phyloP scores from a whole-genome alignment of 768 basidiomycete genomes.

The Amanita fuliginea region DNA sequence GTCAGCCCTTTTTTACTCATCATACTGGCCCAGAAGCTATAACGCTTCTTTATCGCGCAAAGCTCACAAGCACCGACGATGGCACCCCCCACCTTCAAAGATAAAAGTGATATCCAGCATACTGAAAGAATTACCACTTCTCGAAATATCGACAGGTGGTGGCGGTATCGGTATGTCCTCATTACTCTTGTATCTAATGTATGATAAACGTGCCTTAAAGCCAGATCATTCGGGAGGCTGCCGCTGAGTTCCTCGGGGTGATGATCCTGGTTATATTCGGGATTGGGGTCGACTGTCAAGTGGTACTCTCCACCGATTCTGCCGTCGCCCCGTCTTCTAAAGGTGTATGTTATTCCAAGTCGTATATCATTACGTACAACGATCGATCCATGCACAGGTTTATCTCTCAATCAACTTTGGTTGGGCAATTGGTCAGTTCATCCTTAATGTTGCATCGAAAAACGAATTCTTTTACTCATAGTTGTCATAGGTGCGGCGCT shows the following conservation, averaged over 20 bases:
- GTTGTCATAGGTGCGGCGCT: constrained; percentile 25
- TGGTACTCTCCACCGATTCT: constrained; percentile 28
- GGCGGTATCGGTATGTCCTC: constrained; percentile 17
- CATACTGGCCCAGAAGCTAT: background rate
- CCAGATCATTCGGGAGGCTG: constrained; percentile 23
- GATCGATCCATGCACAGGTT: constrained; percentile 14
- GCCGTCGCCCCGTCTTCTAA: constrained; percentile 28
- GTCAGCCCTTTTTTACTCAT: background rate
- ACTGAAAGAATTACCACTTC: background rate
- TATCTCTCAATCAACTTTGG: constrained; percentile 32
- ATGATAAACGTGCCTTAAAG: background rate
- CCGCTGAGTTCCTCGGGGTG: constrained; percentile 44
- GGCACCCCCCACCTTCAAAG: background rate
- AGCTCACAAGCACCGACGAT: background rate
- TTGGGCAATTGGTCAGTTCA: constrained; percentile 28
- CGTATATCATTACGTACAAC: background rate
- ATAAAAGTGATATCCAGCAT: background rate
- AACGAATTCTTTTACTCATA: background rate
- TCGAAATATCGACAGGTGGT: constrained; percentile 14
- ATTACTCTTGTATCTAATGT: background rate
- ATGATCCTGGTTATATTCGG: constrained; percentile 46
- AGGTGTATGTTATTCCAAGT: constrained; percentile 28
- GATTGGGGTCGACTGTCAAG: constrained; percentile 37
- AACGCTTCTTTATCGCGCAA: background rate
- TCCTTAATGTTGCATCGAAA: background rate